Evolutionary conservation across 257 asterid genomes (phyloP).

Genomic region (Lantana camara): DNA sequence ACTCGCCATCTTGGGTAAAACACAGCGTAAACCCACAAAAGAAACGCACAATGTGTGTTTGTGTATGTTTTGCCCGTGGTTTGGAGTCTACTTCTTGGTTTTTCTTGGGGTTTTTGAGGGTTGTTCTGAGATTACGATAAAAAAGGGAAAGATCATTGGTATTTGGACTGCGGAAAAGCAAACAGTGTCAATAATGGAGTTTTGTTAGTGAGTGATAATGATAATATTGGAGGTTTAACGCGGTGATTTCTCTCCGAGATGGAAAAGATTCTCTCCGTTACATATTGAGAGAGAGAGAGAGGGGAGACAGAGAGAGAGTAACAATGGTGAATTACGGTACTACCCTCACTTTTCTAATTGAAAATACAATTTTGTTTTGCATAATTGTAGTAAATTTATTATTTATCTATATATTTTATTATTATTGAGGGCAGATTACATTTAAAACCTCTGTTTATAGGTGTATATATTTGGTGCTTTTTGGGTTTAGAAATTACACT

Average conservation of each 20-base stretch:
- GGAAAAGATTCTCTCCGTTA: not conserved
- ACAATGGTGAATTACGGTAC: slow-evolving; percentile 19
- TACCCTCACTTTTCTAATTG: slow-evolving; percentile 19
- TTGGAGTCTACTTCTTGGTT: not conserved
- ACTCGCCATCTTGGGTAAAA: slow-evolving; percentile 30
- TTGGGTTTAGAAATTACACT: too few species aligned
- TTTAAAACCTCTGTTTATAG: too few species aligned
- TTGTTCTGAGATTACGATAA: slow-evolving; percentile 37
- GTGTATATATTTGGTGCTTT: too few species aligned
- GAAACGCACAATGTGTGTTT: not conserved
- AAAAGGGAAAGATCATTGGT: slow-evolving; percentile 8
- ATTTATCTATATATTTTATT: too few species aligned
- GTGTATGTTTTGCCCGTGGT: not conserved
- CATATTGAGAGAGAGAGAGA: slow-evolving; percentile 15
- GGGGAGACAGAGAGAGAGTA: not conserved
- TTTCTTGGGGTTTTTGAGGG: not conserved
- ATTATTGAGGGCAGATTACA: too few species aligned
- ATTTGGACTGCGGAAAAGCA: slow-evolving; percentile 17
- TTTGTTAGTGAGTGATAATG: slow-evolving; percentile 10
- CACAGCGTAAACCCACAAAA: not conserved
- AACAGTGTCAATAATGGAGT: slow-evolving; percentile 10
- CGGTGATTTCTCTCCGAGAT: not conserved
- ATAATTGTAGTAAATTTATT: too few species aligned
- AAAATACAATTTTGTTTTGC: too few species aligned
- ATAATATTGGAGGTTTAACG: slow-evolving; percentile 8